These are phyloP conservation scores for Talaromyces wortmannii DNA, from an alignment of 495 filamentous ascomycete genomes.

Conservation along the genomic window DNA sequence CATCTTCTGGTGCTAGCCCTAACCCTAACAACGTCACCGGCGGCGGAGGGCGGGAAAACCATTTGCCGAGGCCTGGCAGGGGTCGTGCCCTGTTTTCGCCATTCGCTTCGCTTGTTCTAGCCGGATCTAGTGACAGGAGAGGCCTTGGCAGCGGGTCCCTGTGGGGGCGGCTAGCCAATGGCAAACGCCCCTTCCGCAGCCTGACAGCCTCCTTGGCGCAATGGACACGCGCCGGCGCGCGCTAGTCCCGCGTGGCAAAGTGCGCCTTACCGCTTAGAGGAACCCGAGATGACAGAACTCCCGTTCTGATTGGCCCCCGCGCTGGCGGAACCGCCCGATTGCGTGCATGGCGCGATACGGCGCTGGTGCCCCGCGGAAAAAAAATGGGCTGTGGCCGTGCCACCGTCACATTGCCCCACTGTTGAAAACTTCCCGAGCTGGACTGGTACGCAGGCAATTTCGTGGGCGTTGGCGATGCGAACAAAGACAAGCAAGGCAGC, in stretches of 20 bases:
- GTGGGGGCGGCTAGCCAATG: too few relatives aligned
- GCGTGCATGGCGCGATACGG: not conserved
- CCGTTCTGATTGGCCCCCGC: not conserved
- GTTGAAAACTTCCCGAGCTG: not conserved
- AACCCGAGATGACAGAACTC: not conserved
- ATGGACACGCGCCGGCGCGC: not conserved
- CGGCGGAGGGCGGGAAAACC: too few relatives aligned
- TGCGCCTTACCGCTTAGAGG: not conserved
- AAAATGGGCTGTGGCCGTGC: not conserved
- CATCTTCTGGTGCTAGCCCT: too few relatives aligned
- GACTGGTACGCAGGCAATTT: not conserved
- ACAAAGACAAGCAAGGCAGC: too few relatives aligned
- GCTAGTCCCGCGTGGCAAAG: not conserved
- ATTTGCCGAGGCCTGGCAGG: too few relatives aligned
- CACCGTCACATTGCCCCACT: not conserved
- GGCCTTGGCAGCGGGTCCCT: too few relatives aligned
- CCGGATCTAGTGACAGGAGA: too few relatives aligned
- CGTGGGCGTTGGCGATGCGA: not conserved
- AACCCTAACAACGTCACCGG: too few relatives aligned
- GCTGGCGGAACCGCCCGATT: not conserved
- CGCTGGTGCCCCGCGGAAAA: too few relatives aligned
- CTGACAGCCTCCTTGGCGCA: not conserved
- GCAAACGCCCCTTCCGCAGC: constrained; percentile 1
- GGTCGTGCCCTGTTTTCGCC: too few relatives aligned
- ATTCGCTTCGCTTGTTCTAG: too few relatives aligned